Evolutionary conservation across 2,329 filamentous ascomycete genomes (phyloP).

Genomic region (Cryoendolithus antarcticus): DNA sequence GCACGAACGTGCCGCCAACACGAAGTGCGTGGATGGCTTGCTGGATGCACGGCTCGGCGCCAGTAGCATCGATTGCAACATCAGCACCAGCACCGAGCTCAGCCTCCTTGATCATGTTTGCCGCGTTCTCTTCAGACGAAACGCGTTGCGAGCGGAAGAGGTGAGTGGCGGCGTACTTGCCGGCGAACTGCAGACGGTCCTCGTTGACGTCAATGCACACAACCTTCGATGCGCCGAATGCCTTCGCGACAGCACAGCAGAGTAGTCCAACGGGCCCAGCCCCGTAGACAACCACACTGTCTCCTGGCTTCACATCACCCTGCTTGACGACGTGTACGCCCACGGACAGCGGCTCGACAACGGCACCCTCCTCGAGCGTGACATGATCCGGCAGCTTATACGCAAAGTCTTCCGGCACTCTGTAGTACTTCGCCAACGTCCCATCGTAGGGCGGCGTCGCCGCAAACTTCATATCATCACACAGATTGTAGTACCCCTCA

Average conservation of each 20-base stretch:
- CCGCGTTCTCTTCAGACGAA: constrained; percentile 15
- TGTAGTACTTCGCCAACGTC: constrained; percentile 38
- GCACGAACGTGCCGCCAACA: constrained; percentile 61
- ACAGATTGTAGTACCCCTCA: constrained; percentile 12
- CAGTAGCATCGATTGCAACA: constrained; percentile 67
- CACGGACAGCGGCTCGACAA: constrained; percentile 41
- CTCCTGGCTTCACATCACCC: constrained; percentile 10
- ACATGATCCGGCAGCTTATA: constrained; percentile 34
- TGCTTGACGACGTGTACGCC: constrained; percentile 30
- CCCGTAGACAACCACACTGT: constrained; percentile 41
- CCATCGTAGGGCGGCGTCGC: constrained; percentile 21
- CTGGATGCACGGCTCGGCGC: constrained; percentile 68
- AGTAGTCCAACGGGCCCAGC: constrained; percentile 51
- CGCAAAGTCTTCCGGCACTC: constrained; percentile 33
- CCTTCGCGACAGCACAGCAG: constrained; percentile 43
- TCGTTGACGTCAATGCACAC: constrained; percentile 32
- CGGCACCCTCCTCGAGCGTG: constrained; percentile 37
- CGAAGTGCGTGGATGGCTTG: constrained; percentile 57
- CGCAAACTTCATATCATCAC: constrained; percentile 12
- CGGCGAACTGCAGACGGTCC: constrained; percentile 42
- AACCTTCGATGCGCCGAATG: constrained; percentile 45
- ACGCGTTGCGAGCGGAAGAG: constrained; percentile 18
- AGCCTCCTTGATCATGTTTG: constrained; percentile 10
- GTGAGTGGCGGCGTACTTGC: constrained; percentile 27
- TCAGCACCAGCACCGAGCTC: constrained; percentile 46